A percentile compares a stretch with the other conserved stretches of the same genome.
Evolutionary conservation across 1,284 basidiomycete species (phyloP).

Genomic region (Heliocybe sulcata): DNA sequence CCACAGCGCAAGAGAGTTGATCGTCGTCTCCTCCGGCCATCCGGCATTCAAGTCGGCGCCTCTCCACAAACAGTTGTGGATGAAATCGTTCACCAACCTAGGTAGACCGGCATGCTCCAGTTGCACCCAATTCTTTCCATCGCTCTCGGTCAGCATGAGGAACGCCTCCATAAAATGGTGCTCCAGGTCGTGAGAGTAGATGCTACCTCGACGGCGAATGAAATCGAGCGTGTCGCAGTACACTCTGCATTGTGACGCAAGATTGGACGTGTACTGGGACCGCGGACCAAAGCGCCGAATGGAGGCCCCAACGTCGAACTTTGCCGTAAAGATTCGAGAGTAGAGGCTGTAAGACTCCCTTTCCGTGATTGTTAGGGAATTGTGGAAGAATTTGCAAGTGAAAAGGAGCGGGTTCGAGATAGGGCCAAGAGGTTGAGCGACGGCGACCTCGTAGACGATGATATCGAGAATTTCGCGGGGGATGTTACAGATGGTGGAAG

Average conservation of each 20-base stretch:
- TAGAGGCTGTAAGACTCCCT: constrained; percentile 46
- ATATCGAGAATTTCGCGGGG: constrained; percentile 58
- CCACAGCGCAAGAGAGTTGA: constrained; percentile 55
- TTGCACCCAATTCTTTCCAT: constrained; percentile 64
- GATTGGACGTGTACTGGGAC: constrained; percentile 27
- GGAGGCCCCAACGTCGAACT: constrained; percentile 55
- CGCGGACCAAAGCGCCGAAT: constrained; percentile 43
- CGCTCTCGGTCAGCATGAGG: constrained; percentile 68
- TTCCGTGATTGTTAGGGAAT: constrained; percentile 30
- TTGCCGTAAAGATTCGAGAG: constrained; percentile 47
- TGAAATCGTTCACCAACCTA: constrained; percentile 36
- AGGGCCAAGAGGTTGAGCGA: constrained; percentile 31
- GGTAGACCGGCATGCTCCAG: constrained; percentile 45
- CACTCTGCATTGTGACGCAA: constrained; percentile 40
- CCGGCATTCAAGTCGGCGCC: constrained; percentile 22
- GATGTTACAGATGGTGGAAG: constrained; percentile 27
- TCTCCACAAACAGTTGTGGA: constrained; percentile 35
- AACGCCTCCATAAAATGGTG: constrained; percentile 50
- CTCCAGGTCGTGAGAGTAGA: constrained; percentile 32
- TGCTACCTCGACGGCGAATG: constrained; percentile 12
- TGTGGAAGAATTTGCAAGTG: constrained; percentile 36
- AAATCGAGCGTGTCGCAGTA: constrained; percentile 31
- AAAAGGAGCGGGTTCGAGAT: constrained; percentile 39
- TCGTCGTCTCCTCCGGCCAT: constrained; percentile 47
- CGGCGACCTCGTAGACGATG: constrained; percentile 44